phyloP scores from a whole-genome alignment of 805 yeast species.

The Sugiyamaella floridensis region DNA sequence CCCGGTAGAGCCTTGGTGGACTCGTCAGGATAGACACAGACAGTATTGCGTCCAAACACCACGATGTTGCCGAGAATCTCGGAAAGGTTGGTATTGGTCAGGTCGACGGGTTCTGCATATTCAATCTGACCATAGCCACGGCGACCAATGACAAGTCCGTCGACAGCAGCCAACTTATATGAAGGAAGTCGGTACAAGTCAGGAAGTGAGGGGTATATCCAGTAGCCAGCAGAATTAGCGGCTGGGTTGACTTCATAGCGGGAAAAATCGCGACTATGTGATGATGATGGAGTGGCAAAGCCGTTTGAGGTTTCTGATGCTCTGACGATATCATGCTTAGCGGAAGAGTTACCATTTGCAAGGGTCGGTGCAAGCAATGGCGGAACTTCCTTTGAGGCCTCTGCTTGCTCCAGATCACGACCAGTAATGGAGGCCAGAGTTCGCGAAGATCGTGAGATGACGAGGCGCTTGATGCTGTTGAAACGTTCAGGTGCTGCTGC shows the following conservation, averaged over 20 bases:
- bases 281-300: neutral
- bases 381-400: no score
- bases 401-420: neutral
- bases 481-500: neutral
- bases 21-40: constrained; percentile 65
- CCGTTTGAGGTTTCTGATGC: neutral
- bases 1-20: constrained; percentile 52
- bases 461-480: constrained; percentile 9
- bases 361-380: no score
- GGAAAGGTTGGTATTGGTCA: constrained; percentile 54
- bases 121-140: constrained; percentile 62
- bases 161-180: constrained; percentile 51
- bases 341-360: neutral
- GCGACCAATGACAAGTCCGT: constrained; percentile 65
- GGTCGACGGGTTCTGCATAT: constrained; percentile 69
- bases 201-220: constrained; percentile 66
- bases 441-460: constrained; percentile 3
- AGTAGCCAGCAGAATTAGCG: constrained; percentile 50
- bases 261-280: neutral
- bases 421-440: constrained; percentile 8
- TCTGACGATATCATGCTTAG: neutral
- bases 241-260: constrained; percentile 15
- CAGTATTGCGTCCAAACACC: constrained; percentile 51
- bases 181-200: constrained; percentile 50
- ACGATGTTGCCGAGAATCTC: constrained; percentile 60